phyloP scores from a whole-genome alignment of 495 filamentous ascomycete genomes.

The Neurospora sp. region DNA sequence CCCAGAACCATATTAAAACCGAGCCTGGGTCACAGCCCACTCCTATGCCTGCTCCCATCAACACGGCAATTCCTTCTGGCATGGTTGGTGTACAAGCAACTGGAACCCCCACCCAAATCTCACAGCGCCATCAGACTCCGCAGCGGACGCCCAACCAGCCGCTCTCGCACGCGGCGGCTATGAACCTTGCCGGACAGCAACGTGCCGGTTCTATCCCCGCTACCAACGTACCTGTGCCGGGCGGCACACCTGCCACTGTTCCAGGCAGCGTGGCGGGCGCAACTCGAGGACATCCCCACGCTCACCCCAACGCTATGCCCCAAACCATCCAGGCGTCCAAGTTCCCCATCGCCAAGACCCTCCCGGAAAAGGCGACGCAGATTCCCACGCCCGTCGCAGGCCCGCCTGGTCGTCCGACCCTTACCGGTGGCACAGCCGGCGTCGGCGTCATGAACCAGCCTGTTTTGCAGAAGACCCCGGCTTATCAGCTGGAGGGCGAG shows the following conservation, averaged over 20 bases:
- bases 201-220: constrained; percentile 24
- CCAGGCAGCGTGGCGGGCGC: constrained; percentile 21
- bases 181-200: constrained; percentile 34
- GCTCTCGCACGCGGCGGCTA: constrained; percentile 37
- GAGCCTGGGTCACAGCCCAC: constrained; percentile 27
- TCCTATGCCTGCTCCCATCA: constrained; percentile 30
- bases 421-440: constrained; percentile 61
- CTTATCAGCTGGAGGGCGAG: constrained; percentile 77
- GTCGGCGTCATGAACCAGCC: constrained; percentile 74
- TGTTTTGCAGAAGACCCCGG: constrained; percentile 67
- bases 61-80: constrained; percentile 35
- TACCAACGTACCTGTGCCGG: constrained; percentile 21
- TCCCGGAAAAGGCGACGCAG: constrained; percentile 51
- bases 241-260: constrained; percentile 14
- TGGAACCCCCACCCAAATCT: constrained; percentile 35
- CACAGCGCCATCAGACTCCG: constrained; percentile 36
- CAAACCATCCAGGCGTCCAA: constrained; percentile 38
- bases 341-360: constrained; percentile 70
- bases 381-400: constrained; percentile 54
- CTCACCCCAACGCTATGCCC: constrained; percentile 26
- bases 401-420: constrained; percentile 56
- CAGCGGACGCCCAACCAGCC: constrained; percentile 30
- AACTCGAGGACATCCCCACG: constrained; percentile 42
- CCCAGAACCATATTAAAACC: constrained; percentile 25
- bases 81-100: constrained; percentile 27